Conservation (phyloP, 805 yeast genomes). For the Torulaspora franciscae region DNA sequence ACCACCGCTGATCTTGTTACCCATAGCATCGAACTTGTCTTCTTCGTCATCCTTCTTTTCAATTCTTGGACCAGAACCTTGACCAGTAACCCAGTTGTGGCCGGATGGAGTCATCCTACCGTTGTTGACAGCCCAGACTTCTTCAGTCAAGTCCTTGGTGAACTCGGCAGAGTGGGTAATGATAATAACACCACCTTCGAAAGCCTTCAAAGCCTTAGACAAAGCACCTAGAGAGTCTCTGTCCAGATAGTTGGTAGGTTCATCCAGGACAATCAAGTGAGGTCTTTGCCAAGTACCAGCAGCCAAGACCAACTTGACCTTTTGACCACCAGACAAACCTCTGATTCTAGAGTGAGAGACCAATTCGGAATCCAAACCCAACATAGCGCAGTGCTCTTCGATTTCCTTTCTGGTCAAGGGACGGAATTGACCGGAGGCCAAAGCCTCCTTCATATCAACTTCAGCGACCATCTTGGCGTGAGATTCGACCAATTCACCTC, state of each 20-base stretch:
- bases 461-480: slow-evolving; percentile 99
- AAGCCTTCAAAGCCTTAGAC: slow-evolving; percentile 96
- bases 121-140: slow-evolving; percentile 99
- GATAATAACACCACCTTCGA: slow-evolving; percentile 99
- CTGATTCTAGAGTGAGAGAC: slow-evolving; percentile 99
- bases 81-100: slow-evolving; percentile 99
- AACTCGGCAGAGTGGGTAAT: slow-evolving; percentile 99
- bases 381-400: slow-evolving; percentile 96
- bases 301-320: slow-evolving; percentile 98
- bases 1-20: slow-evolving; percentile 96
- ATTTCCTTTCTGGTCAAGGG: slow-evolving; percentile 99
- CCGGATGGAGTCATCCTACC: slow-evolving; percentile 99
- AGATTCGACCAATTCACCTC: slow-evolving; percentile 95
- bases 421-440: slow-evolving; percentile 99
- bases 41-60: slow-evolving; percentile 95
- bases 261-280: slow-evolving; percentile 98
- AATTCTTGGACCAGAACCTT: slow-evolving; percentile 99
- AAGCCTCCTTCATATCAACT: slow-evolving; percentile 99
- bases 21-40: slow-evolving; percentile 99
- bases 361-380: slow-evolving; percentile 98
- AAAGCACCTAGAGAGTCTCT: slow-evolving; percentile 99
- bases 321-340: slow-evolving; percentile 99
- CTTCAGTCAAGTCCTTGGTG: slow-evolving; percentile 98
- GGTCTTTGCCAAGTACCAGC: slow-evolving; percentile 99
- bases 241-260: slow-evolving; percentile 99